A percentile compares a stretch with the other conserved stretches of the same genome.
phyloP scores from a whole-genome alignment of 2,329 filamentous ascomycete genomes.

The Epichloe elymi region DNA sequence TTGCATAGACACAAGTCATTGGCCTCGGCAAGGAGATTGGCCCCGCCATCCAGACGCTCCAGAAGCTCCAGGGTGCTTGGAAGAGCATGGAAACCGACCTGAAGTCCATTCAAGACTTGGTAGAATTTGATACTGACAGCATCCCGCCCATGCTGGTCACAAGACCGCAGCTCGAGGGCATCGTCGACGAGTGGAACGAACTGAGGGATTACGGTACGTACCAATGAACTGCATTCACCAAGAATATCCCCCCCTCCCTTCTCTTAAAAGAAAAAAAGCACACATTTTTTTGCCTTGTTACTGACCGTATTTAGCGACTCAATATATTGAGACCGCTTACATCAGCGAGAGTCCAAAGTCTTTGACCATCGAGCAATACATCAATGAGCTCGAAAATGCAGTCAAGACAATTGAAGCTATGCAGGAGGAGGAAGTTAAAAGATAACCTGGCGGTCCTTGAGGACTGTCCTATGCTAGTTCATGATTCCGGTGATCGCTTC shows the following conservation, averaged over 20 bases:
- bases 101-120: not conserved
- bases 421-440: not conserved
- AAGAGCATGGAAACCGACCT: conserved; percentile 1
- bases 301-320: not conserved
- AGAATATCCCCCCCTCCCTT: rapidly evolving
- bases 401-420: not conserved
- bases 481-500: not conserved
- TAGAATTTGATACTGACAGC: not conserved
- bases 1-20: not conserved
- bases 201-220: not conserved
- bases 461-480: not conserved
- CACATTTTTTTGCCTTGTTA: not conserved
- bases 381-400: not conserved
- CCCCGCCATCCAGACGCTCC: not conserved
- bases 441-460: not conserved
- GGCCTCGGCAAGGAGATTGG: not conserved
- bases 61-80: not conserved
- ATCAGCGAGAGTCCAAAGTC: not conserved
- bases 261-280: too few relatives aligned
- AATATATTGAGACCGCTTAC: not conserved
- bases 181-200: conserved; percentile 1
- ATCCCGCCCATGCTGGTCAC: conserved; percentile 1
- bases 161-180: not conserved
- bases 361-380: not conserved
- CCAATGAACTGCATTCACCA: too few relatives aligned